These are phyloP conservation scores for Fonsecaea nubica DNA, from an alignment of 2,329 filamentous ascomycete species.

Conservation along the genomic window DNA sequence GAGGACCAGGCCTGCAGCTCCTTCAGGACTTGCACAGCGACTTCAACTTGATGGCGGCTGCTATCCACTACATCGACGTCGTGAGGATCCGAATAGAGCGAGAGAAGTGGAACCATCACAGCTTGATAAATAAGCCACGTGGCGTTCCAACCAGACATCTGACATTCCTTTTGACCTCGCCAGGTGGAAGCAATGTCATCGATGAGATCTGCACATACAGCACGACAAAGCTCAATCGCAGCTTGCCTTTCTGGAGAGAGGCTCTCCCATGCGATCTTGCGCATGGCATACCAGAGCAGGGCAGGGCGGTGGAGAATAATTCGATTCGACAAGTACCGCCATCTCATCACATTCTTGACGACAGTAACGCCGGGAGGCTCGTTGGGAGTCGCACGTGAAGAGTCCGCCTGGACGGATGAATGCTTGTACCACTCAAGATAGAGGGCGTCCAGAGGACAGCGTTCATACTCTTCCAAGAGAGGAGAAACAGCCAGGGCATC, in stretches of 20 bases:
- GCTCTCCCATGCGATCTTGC: conserved; percentile 58
- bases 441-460: conserved; percentile 69
- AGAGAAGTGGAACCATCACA: conserved; percentile 77
- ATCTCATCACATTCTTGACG: conserved; percentile 69
- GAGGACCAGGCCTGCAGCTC: conserved; percentile 70
- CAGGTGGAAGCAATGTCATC: conserved; percentile 74
- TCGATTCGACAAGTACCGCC: conserved; percentile 79
- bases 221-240: conserved; percentile 71
- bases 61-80: conserved; percentile 56
- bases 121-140: conserved; percentile 84
- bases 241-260: conserved; percentile 67
- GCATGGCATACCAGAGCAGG: conserved; percentile 68
- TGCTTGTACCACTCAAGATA: conserved; percentile 73
- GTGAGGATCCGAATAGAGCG: conserved; percentile 71
- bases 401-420: conserved; percentile 69
- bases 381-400: conserved; percentile 65
- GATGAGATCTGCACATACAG: conserved; percentile 73
- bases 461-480: conserved; percentile 70
- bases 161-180: conserved; percentile 62
- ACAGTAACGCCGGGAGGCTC: conserved; percentile 32
- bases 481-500: conserved; percentile 74
- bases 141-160: conserved; percentile 81
- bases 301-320: conserved; percentile 77
- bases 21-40: conserved; percentile 45
- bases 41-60: conserved; percentile 65